Conservation (phyloP, 805 yeast species). For the Myxozyma melibiosi region DNA sequence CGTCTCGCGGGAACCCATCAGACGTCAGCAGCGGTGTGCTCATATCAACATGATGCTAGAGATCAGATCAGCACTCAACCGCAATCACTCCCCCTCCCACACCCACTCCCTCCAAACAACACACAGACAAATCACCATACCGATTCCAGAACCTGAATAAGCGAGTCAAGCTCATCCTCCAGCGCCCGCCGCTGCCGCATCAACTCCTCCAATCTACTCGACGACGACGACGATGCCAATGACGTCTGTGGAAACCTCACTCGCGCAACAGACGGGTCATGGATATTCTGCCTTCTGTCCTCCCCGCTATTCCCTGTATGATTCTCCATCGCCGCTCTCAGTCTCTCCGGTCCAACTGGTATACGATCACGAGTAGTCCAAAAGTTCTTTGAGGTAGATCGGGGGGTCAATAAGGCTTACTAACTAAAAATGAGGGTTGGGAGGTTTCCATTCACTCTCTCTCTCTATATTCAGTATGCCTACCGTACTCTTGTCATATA, state of each 20-base stretch:
- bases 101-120: neutral
- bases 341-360: too few species aligned
- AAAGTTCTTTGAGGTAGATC: too few species aligned
- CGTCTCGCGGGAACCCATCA: slow-evolving; percentile 87
- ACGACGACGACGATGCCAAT: too few species aligned
- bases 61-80: neutral
- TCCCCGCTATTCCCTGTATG: neutral
- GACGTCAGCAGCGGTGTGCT: slow-evolving; percentile 60
- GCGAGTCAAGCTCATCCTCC: slow-evolving; percentile 23
- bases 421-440: too few species aligned
- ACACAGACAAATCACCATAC: neutral
- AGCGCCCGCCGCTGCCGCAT: slow-evolving; percentile 8
- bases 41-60: slow-evolving; percentile 58
- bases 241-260: too few species aligned
- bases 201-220: neutral
- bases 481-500: too few species aligned
- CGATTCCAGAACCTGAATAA: slow-evolving; percentile 22
- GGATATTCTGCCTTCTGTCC: neutral
- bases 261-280: slow-evolving; percentile 1
- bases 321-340: too few species aligned
- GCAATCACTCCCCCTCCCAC: neutral
- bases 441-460: too few species aligned
- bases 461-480: too few species aligned
- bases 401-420: too few species aligned
- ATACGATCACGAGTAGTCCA: too few species aligned